These are phyloP conservation scores for Naegleria fowleri DNA, from an alignment of 208 protist species.

Conservation along the genomic window DNA sequence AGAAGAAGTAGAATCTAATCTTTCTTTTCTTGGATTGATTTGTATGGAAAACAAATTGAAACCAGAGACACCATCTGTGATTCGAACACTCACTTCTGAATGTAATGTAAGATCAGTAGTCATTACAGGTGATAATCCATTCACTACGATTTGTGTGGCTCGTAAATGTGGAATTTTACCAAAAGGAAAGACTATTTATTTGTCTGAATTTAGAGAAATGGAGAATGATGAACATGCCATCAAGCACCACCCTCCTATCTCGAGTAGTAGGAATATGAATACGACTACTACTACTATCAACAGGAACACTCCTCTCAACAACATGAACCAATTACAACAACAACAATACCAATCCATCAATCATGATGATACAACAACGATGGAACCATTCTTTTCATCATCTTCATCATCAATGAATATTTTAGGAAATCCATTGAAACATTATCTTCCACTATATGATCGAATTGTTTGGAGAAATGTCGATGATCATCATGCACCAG, in stretches of 20 bases:
- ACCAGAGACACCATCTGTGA: constrained; percentile 40
- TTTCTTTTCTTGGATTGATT: constrained; percentile 57
- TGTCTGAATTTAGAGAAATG: background rate
- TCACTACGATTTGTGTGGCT: constrained; percentile 50
- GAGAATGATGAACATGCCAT: background rate
- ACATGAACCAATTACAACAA: too few relatives aligned
- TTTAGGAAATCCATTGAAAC: background rate
- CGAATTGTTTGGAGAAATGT: background rate
- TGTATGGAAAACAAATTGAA: constrained; percentile 62
- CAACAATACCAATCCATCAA: too few relatives aligned
- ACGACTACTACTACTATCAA: too few relatives aligned
- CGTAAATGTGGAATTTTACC: constrained; percentile 33
- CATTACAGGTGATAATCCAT: constrained; percentile 55
- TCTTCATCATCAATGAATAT: background rate
- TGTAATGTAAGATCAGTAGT: constrained; percentile 49
- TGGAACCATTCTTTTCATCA: background rate
- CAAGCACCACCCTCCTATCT: too few relatives aligned
- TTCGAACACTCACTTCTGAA: constrained; percentile 37
- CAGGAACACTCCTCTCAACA: too few relatives aligned
- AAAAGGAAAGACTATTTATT: background rate
- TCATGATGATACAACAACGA: background rate
- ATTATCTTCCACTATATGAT: background rate
- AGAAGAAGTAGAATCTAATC: constrained; percentile 45
- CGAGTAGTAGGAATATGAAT: background rate
- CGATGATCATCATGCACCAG: background rate